Conservation (phyloP, 495 filamentous ascomycete genomes). For the Annulohypoxylon bovei region DNA sequence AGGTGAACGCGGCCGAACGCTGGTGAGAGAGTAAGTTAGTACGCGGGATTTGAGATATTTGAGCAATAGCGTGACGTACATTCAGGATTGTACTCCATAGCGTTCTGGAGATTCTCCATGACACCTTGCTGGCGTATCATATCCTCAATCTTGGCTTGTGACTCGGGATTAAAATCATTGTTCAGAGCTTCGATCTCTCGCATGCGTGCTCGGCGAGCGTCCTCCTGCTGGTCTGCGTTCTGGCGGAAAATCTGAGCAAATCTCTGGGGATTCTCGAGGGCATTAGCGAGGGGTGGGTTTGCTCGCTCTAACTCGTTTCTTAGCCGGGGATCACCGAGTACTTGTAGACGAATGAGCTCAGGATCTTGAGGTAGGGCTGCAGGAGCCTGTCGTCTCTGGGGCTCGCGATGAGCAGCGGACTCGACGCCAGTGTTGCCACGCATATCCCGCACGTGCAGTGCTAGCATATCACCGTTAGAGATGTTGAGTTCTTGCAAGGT, state of each 20-base stretch:
- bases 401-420: constrained; percentile 42
- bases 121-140: constrained; percentile 94
- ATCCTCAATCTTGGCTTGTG: constrained; percentile 93
- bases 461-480: constrained; percentile 91
- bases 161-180: constrained; percentile 89
- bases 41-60: background rate
- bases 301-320: constrained; percentile 72
- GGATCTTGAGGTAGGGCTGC: constrained; percentile 67
- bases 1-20: constrained; percentile 94
- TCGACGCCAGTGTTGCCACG: constrained; percentile 53
- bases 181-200: constrained; percentile 82
- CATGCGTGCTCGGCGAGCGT: constrained; percentile 76
- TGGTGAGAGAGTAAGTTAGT: constrained; percentile 50
- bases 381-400: constrained; percentile 42
- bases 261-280: constrained; percentile 77
- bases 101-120: constrained; percentile 92
- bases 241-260: constrained; percentile 76
- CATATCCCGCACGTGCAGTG: constrained; percentile 75
- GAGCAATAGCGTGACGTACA: constrained; percentile 63
- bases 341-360: constrained; percentile 81
- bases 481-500: constrained; percentile 86
- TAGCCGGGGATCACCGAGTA: constrained; percentile 80
- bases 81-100: constrained; percentile 96
- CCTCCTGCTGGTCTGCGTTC: constrained; percentile 72
- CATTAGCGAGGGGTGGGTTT: constrained; percentile 78